Base-by-base conservation (phyloP, 441 rosid species). In the Gossypium trilobum region DNA sequence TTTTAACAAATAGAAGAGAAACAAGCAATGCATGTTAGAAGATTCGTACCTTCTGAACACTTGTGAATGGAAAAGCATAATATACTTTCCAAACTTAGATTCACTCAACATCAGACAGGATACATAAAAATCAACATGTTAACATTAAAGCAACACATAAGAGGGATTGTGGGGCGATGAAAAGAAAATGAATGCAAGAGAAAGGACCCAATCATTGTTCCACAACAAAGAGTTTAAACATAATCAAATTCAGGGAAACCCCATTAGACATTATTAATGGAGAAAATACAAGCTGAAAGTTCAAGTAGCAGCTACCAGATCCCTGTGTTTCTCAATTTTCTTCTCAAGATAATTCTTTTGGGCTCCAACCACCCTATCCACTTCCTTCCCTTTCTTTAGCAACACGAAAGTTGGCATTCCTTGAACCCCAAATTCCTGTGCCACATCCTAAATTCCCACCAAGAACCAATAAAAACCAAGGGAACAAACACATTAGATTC, bases 351-450 rank as follows among this genome's bases (percentile, higher is more conserved):
- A 91, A 22, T 83, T 82, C 68, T 86, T 87, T 60, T 56, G 68
- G 44, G 87, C 89, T 56, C 97, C 98, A 29, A 89, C 75, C 10
- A 89, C 77, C 84, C 94, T 82, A 4, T 85, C 94, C 70, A 88
- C 80, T 61, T 87, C 97, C 81, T 81, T 86, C 77, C 98, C 97
- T 16, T 23, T 74, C 87, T 91, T 91, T 82, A 88, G 65, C 86
- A 93, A 73, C 83, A 93, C 94, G 80, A 93, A 93, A 0, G 98
- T 92, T 6, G 98, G 98, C 97, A 93, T 91, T 4, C 82, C 94
- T 65, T 88, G 85, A 72, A 91, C 91, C 13, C 77, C 78, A 68
- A 87, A 93, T 63, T 87, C 90, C 80, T 74, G 80, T 0, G 98
- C 89, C 63, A 89, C 94, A 56, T 84, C 91, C 96, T 92, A 77